Base-by-base conservation (phyloP, 257 asterid species). In the Solanum paucissectum region DNA sequence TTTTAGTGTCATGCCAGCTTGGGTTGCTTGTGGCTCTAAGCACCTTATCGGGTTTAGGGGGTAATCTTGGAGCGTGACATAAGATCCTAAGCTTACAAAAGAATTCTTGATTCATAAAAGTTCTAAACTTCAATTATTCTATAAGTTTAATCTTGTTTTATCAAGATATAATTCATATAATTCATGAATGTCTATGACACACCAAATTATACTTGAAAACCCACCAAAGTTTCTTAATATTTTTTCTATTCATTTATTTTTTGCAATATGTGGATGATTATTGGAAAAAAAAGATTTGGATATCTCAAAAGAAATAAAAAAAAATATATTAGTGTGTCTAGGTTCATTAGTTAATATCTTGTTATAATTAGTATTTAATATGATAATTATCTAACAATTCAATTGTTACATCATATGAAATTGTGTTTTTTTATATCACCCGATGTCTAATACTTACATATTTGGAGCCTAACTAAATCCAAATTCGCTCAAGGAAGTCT, bases 401-500 rank as follows among this genome's bases (percentile, higher is more conserved):
- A 1, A 55, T 20, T 21, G n/a, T 1, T 20, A 20, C 66, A 55
- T 55, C 25, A 55, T 55, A 55, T 55, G n/a, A 20, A 55, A 55
- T 55, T 55, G 25, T 52, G n/a, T 52, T 52, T 52, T 52, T 49
- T 18, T 52, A 5, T 13, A 52, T 55, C n/a, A 55, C 2, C 10
- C n/a, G n/a, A 55, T 55, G 2, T 1, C 64, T 55, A 55, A 2
- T 18, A 55, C 64, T 18, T 55, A 55, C 64, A 55, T 55, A 18
- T 18, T 55, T 55, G n/a, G 0, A 55, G 25, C 12, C 25, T 20
- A 20, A 55, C 0, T 20, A 55, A 55, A 55, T 7, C 0, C 0
- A 4, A 55, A 2, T 20, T 55, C 11, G 0, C 25, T 0, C 25
- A 21, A 20, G 25, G 10, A 55, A 3, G 2, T 20, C 64, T 20